Evolutionary conservation across 441 rosid genomes (phyloP).

Genomic region (Erodium trifolium): DNA sequence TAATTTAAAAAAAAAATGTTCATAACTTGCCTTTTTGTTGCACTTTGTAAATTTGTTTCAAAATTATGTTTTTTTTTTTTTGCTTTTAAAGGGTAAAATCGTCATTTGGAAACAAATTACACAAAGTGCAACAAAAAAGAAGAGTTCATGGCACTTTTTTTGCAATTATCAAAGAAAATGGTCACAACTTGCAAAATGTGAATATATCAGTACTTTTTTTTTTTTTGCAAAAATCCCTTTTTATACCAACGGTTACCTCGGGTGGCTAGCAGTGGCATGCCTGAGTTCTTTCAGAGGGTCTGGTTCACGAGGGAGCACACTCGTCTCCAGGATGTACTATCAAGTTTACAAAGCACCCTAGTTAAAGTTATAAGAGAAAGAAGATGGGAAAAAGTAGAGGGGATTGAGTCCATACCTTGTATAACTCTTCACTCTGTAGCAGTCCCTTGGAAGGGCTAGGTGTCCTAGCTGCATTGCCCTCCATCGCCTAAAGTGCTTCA

Average conservation of each 20-base stretch:
- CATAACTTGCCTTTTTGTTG: too few relatives aligned
- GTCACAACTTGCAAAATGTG: not conserved
- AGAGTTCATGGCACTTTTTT: too few relatives aligned
- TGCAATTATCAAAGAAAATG: too few relatives aligned
- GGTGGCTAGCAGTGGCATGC: slow-evolving; percentile 25
- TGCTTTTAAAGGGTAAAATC: too few relatives aligned
- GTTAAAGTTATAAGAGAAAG: not conserved
- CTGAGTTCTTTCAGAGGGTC: slow-evolving; percentile 28
- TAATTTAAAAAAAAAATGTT: too few relatives aligned
- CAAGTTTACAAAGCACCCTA: not conserved
- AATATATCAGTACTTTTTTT: too few relatives aligned
- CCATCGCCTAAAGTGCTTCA: not conserved
- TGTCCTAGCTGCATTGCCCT: not conserved
- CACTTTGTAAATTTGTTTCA: too few relatives aligned
- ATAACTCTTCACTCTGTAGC: slow-evolving; percentile 7
- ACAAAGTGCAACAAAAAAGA: too few relatives aligned
- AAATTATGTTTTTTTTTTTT: too few relatives aligned
- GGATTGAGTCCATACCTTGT: not conserved
- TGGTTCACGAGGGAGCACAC: slow-evolving; percentile 32
- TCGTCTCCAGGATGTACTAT: slow-evolving; percentile 34
- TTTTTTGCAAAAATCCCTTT: too few relatives aligned
- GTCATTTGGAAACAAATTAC: too few relatives aligned
- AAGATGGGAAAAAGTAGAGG: not conserved
- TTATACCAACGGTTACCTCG: slow-evolving; percentile 6
- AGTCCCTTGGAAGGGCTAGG: not conserved